A percentile compares a stretch with the other conserved stretches of the same genome.
These are phyloP conservation scores for Phytophthora vignae DNA, from an alignment of 352 stramenopile genomes.

Conservation along the genomic window DNA sequence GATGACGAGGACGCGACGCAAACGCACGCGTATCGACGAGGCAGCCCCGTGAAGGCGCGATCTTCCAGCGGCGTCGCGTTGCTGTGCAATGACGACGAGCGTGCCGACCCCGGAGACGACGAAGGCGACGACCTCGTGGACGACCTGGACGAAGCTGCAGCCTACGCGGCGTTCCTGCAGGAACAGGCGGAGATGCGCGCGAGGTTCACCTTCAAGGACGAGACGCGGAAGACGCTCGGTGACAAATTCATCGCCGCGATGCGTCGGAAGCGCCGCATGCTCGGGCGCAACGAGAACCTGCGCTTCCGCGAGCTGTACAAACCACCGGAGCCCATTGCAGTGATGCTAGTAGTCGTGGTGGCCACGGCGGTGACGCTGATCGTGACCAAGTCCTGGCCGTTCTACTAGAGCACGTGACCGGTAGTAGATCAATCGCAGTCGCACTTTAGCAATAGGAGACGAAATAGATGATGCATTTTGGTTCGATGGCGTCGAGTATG, in stretches of 20 bases:
- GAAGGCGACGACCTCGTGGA: constrained; percentile 40
- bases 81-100: constrained; percentile 21
- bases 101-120: constrained; percentile 28
- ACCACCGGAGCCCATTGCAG: constrained; percentile 67
- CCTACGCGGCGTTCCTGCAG: constrained; percentile 36
- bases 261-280: constrained; percentile 67
- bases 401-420: constrained; percentile 47
- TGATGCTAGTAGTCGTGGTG: constrained; percentile 60
- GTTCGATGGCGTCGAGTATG: background rate
- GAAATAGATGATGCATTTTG: constrained; percentile 9
- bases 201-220: constrained; percentile 59
- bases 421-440: background rate
- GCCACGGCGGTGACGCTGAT: constrained; percentile 74
- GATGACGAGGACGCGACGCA: constrained; percentile 8
- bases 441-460: background rate
- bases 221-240: constrained; percentile 44
- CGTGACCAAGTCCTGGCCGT: constrained; percentile 82
- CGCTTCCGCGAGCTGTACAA: constrained; percentile 82
- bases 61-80: constrained; percentile 13
- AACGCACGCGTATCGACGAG: constrained; percentile 32
- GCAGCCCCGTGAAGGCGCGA: constrained; percentile 28
- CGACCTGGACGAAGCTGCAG: constrained; percentile 41
- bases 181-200: constrained; percentile 55
- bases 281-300: constrained; percentile 76
- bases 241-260: constrained; percentile 56